Evolutionary conservation across 495 filamentous ascomycete species (phyloP), one percentile per base, ranked within the genome.

Genomic region (Sphaerosporella brunnea): DNA sequence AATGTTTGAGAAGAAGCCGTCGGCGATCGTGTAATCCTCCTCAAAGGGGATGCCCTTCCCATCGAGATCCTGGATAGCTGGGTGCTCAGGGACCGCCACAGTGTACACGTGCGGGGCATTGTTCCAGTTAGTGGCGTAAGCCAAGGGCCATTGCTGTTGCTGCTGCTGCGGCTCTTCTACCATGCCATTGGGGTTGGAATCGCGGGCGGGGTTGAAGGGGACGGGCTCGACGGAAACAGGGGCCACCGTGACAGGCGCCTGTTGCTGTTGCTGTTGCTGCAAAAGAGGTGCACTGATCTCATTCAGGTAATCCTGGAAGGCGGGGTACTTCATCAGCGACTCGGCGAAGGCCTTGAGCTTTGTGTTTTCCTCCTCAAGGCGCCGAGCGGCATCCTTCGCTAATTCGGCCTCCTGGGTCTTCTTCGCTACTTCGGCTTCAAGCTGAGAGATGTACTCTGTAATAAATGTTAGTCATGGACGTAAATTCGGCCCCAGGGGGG

Each of bases 361-460:
- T 34, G 50, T 40, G 36, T 59, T 59, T 45, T 59, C 56, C 15
- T 42, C 53, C 36, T 59, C 51, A 21, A 59, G 55, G 23, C 57
- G 55, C 18, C 47, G 41, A 15, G 48, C 48, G 45, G 59, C 51
- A 21, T 58, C 55, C 36, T 57, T 58, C 32, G 45, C 50, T 23
- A 51, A 49, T 35, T 48, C 53, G 32, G 53, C 53, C 32, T 59
- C 56, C 34, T 86, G 43, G 28, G 25, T 46, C 28, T 46, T 32
- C 24, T 46, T 46, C 13, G 43, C 25, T 48, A 93, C 73, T 63
- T 93, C 83, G 49, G 70, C 70, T 64, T 95, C 86, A n/a, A 95
- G 79, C 59, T 93, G 82, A 47, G 71, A 72, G 57, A 95, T 95
- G 62, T 96, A 95, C 70, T 94, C 90, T 97, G 58, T 32, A 48